These are phyloP conservation scores for Cryptococcus floricola DNA, from an alignment of 1,284 basidiomycete species.

Conservation along the genomic window DNA sequence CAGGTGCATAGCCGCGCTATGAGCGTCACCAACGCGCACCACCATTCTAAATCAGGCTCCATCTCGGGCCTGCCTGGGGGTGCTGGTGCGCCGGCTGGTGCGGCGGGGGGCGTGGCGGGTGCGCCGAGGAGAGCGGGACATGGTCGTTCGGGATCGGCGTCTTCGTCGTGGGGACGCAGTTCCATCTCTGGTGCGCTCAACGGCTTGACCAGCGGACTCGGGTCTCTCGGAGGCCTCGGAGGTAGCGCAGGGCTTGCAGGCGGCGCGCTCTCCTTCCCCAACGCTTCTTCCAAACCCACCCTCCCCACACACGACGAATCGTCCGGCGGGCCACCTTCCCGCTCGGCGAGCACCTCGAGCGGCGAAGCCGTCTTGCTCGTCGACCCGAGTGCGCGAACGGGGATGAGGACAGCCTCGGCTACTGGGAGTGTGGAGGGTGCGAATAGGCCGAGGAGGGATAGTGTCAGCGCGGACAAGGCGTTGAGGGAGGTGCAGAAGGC, in stretches of 20 bases:
- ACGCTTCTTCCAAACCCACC: constrained; percentile 18
- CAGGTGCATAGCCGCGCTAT: constrained; percentile 17
- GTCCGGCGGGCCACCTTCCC: constrained; percentile 17
- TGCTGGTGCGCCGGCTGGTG: neutral
- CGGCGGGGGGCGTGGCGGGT: neutral
- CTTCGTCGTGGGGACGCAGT: constrained; percentile 25
- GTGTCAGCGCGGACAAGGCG: constrained; percentile 57
- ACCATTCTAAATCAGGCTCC: constrained; percentile 1
- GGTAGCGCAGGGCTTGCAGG: neutral
- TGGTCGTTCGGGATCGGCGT: constrained; percentile 30
- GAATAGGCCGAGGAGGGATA: constrained; percentile 30
- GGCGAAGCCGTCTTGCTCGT: constrained; percentile 27
- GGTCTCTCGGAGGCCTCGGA: neutral
- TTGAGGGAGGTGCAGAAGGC: constrained; percentile 71
- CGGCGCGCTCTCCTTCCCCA: constrained; percentile 6
- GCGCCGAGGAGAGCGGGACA: constrained; percentile 17
- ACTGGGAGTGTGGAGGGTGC: constrained; percentile 9
- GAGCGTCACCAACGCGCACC: constrained; percentile 12
- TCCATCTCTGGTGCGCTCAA: constrained; percentile 4
- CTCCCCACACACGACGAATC: constrained; percentile 42
- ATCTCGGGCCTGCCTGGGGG: neutral
- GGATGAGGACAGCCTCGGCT: constrained; percentile 6
- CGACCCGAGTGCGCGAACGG: constrained; percentile 20
- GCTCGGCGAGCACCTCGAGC: constrained; percentile 18
- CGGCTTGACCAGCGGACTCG: constrained; percentile 7